phyloP scores from a whole-genome alignment of 129 eudicot species.

The Rutidosis leptorrhynchoides region DNA sequence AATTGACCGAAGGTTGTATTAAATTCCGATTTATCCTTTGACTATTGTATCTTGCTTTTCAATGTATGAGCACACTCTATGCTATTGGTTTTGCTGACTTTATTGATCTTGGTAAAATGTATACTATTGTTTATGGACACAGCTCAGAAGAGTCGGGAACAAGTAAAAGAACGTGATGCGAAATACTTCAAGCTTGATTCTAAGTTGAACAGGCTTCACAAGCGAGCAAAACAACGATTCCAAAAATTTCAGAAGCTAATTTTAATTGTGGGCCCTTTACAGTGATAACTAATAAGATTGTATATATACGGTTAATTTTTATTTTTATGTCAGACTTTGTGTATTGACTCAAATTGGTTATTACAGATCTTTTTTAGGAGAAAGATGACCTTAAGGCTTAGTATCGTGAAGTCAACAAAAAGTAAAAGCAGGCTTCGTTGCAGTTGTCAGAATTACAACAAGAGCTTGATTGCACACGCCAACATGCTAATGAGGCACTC shows the following conservation, averaged over 20 bases:
- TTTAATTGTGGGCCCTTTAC: slow-evolving; percentile 25
- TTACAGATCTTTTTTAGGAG: slow-evolving; percentile 60
- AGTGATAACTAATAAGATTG: not conserved
- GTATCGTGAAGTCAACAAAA: slow-evolving; percentile 74
- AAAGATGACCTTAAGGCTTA: slow-evolving; percentile 90
- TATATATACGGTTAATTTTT: not conserved
- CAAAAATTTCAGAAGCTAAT: slow-evolving; percentile 98
- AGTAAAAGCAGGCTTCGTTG: slow-evolving; percentile 67
- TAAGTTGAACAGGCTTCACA: slow-evolving; percentile 94
- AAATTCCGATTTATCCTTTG: too few relatives aligned
- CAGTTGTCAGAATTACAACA: slow-evolving; percentile 72
- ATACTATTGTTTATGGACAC: slow-evolving; percentile 34
- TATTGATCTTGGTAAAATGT: slow-evolving; percentile 20
- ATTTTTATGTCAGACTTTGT: too few relatives aligned
- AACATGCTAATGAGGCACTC: slow-evolving; percentile 88
- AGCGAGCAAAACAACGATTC: slow-evolving; percentile 98
- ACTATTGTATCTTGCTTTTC: too few relatives aligned
- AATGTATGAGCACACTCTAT: slow-evolving; percentile 6
- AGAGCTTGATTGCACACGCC: slow-evolving; percentile 90
- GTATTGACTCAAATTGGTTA: slow-evolving; percentile 29
- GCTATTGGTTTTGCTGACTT: slow-evolving; percentile 2
- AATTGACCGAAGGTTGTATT: slow-evolving; percentile 84
- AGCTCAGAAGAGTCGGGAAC: slow-evolving; percentile 87
- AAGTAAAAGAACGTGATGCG: slow-evolving; percentile 89
- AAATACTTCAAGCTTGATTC: slow-evolving; percentile 87